These are phyloP conservation scores for Paramyrothecium sp. DNA, from an alignment of 2,329 filamentous ascomycete species.

Conservation along the genomic window DNA sequence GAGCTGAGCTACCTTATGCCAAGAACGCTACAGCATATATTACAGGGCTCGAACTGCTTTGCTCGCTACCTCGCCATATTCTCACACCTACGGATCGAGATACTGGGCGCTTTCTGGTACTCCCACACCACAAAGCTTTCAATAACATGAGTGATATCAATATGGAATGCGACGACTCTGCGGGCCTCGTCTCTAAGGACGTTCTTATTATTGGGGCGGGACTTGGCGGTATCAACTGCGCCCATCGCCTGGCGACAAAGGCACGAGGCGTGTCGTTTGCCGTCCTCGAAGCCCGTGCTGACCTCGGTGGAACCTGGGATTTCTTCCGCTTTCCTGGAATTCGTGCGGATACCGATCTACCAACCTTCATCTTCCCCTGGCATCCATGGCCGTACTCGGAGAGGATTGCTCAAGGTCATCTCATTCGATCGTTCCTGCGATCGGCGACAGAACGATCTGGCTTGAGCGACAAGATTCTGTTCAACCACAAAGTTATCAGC, in stretches of 20 bases:
- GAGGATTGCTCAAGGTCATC: constrained; percentile 49
- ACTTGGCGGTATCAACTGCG: constrained; percentile 72
- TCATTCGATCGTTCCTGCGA: constrained; percentile 54
- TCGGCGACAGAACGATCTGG: constrained; percentile 48
- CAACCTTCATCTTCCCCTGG: constrained; percentile 66
- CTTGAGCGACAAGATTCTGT: constrained; percentile 54
- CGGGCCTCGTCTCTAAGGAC: constrained; percentile 29
- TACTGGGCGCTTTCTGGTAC: no score
- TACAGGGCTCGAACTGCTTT: no score
- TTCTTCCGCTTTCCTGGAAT: constrained; percentile 77
- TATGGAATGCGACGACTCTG: constrained; percentile 10
- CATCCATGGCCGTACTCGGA: constrained; percentile 61
- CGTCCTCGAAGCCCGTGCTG: constrained; percentile 65
- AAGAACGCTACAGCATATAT: no score
- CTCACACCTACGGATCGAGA: no score
- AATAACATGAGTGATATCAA: no score
- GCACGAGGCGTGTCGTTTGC: constrained; percentile 57
- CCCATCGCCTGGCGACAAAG: constrained; percentile 60
- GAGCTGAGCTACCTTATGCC: no score
- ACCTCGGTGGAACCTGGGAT: constrained; percentile 75
- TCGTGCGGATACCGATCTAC: constrained; percentile 63
- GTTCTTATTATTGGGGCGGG: constrained; percentile 69
- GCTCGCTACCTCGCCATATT: no score
- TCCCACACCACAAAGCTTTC: no score
- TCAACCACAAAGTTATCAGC: constrained; percentile 44